A percentile compares a stretch with the other conserved stretches of the same genome.
Conservation (phyloP, 768 basidiomycete species). For the Psilocybe subaeruginosa region DNA sequence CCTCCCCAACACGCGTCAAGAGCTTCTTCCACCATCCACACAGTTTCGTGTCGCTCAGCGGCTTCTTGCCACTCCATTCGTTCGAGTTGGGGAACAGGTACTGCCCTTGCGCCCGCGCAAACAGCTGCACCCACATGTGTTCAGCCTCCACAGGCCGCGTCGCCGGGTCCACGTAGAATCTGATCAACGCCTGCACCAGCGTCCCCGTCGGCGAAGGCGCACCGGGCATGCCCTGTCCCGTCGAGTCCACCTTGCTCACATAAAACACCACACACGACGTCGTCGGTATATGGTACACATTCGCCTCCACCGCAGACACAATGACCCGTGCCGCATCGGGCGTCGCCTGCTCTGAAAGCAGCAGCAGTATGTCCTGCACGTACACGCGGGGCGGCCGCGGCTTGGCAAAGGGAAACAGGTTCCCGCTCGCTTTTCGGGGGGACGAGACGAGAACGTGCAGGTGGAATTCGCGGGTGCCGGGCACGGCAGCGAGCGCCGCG, state of each 20-base stretch:
- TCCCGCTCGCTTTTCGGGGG: constrained; percentile 59
- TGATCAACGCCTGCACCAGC: constrained; percentile 69
- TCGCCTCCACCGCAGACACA: constrained; percentile 80
- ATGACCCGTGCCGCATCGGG: constrained; percentile 53
- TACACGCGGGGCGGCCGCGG: constrained; percentile 63
- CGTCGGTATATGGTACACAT: constrained; percentile 71
- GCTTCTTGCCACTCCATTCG: constrained; percentile 68
- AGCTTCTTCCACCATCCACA: constrained; percentile 94
- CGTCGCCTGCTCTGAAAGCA: constrained; percentile 65
- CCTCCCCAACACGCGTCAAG: constrained; percentile 56
- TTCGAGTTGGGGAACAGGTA: constrained; percentile 93
- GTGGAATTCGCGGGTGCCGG: constrained; percentile 74
- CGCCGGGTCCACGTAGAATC: constrained; percentile 62
- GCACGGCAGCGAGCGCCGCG: constrained; percentile 52
- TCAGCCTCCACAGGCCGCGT: constrained; percentile 61
- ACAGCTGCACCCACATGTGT: constrained; percentile 82
- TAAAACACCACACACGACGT: constrained; percentile 79
- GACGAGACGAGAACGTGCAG: constrained; percentile 74
- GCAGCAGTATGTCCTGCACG: constrained; percentile 76
- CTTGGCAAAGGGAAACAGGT: constrained; percentile 75
- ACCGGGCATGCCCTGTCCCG: constrained; percentile 61
- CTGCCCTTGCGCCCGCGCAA: constrained; percentile 88
- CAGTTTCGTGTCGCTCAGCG: constrained; percentile 76
- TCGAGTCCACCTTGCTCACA: constrained; percentile 93
- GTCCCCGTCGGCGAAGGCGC: constrained; percentile 68